Evolutionary conservation across 2,329 filamentous ascomycete species (phyloP).

Genomic region (Fusarium veterinarium): DNA sequence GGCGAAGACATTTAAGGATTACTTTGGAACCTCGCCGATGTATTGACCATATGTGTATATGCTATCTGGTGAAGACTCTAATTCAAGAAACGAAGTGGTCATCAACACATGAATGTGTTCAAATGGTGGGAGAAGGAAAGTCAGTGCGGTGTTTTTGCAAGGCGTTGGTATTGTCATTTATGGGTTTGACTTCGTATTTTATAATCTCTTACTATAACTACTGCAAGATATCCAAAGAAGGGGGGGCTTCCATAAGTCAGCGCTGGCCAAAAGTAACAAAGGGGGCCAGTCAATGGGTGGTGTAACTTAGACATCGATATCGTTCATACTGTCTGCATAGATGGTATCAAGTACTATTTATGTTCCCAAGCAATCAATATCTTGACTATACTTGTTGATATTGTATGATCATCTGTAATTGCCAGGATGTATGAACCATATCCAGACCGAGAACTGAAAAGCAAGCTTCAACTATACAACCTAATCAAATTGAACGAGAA

Average conservation of each 20-base stretch:
- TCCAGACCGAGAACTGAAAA: background rate
- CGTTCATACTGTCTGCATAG: background rate
- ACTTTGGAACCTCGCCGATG: conserved; percentile 32
- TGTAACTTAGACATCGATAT: conserved; percentile 3
- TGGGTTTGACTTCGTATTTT: conserved; percentile 9
- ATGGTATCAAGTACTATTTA: conserved; percentile 9
- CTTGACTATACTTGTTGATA: background rate
- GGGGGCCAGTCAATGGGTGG: background rate
- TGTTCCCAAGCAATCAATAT: background rate
- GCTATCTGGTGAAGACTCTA: background rate
- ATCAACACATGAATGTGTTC: background rate
- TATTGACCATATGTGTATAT: background rate
- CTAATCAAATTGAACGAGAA: background rate
- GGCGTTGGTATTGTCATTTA: conserved; percentile 32
- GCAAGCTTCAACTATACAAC: background rate
- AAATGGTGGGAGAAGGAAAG: background rate
- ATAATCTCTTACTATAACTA: background rate
- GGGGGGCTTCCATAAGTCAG: background rate
- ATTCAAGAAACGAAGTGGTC: background rate
- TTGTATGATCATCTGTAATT: background rate
- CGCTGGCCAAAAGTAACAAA: background rate
- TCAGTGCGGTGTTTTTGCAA: background rate
- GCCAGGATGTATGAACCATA: background rate
- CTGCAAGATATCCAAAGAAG: conserved; percentile 17
- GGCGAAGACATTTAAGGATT: conserved; percentile 45